phyloP scores from a whole-genome alignment of 495 filamentous ascomycete species.

The Neurospora sp. region DNA sequence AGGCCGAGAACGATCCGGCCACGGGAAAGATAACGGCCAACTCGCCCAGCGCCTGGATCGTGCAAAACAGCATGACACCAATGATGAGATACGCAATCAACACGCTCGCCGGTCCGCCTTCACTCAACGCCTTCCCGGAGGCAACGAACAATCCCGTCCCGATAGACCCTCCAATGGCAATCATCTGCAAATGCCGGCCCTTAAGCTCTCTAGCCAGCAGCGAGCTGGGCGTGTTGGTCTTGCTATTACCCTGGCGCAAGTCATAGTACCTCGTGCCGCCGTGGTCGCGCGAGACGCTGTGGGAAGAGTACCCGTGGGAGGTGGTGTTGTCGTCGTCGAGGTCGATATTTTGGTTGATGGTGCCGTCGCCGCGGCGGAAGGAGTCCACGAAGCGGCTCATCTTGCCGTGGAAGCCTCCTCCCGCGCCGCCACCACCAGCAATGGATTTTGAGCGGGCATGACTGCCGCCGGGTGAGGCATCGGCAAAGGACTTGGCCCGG shows the following conservation, averaged over 20 bases:
- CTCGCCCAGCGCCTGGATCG: slow-evolving; percentile 85
- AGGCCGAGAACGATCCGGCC: slow-evolving; percentile 85
- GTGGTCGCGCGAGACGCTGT: slow-evolving; percentile 3
- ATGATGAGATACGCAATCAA: slow-evolving; percentile 74
- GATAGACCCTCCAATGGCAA: slow-evolving; percentile 92
- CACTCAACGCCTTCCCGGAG: slow-evolving; percentile 65
- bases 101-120: slow-evolving; percentile 78
- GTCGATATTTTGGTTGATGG: neutral
- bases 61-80: slow-evolving; percentile 84
- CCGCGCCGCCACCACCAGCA: slow-evolving; percentile 1
- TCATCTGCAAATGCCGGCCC: slow-evolving; percentile 88
- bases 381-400: slow-evolving; percentile 20
- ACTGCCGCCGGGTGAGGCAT: neutral
- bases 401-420: slow-evolving; percentile 2
- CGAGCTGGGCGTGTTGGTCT: slow-evolving; percentile 14
- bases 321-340: neutral
- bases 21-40: slow-evolving; percentile 88
- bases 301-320: neutral
- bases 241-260: slow-evolving; percentile 11
- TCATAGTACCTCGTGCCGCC: slow-evolving; percentile 20
- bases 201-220: slow-evolving; percentile 66
- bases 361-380: slow-evolving; percentile 18
- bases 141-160: slow-evolving; percentile 91
- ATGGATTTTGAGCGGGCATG: neutral
- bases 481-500: neutral